phyloP scores from a whole-genome alignment of 495 filamentous ascomycete species.

The Neohortaea acidophila region DNA sequence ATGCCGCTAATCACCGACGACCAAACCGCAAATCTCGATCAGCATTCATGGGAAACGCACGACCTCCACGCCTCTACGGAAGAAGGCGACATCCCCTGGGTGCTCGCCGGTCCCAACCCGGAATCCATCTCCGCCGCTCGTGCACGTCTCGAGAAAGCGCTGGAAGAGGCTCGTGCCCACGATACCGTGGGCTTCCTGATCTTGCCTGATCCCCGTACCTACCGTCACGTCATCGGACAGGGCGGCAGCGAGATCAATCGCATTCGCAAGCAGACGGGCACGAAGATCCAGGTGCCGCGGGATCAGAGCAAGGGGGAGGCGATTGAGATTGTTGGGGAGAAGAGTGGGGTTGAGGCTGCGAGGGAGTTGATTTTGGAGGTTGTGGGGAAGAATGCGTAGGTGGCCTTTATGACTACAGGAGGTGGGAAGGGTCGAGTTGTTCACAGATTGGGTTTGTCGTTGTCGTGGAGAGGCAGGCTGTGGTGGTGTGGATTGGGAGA shows the following conservation, averaged over 20 bases:
- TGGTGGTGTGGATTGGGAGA: no score
- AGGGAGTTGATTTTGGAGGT: slow-evolving; percentile 75
- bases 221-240: slow-evolving; percentile 79
- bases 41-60: slow-evolving; percentile 66
- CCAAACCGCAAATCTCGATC: slow-evolving; percentile 38
- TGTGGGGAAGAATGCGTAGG: slow-evolving; percentile 29
- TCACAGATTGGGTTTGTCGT: no score
- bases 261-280: slow-evolving; percentile 82
- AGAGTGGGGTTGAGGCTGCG: slow-evolving; percentile 72
- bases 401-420: no score
- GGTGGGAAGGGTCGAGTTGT: no score
- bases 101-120: slow-evolving; percentile 56
- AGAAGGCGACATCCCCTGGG: slow-evolving; percentile 75
- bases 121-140: slow-evolving; percentile 64
- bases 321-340: slow-evolving; percentile 70
- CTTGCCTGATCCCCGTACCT: slow-evolving; percentile 74
- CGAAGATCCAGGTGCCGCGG: slow-evolving; percentile 79
- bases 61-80: slow-evolving; percentile 33
- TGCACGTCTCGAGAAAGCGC: slow-evolving; percentile 49
- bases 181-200: slow-evolving; percentile 69
- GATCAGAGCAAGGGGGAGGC: slow-evolving; percentile 64
- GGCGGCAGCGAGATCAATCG: slow-evolving; percentile 80
- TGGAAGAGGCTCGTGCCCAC: slow-evolving; percentile 57
- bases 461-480: background rate
- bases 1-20: slow-evolving; percentile 87